Base-by-base conservation (phyloP, 495 filamentous ascomycete species). In the Aspergillus nidulans region DNA sequence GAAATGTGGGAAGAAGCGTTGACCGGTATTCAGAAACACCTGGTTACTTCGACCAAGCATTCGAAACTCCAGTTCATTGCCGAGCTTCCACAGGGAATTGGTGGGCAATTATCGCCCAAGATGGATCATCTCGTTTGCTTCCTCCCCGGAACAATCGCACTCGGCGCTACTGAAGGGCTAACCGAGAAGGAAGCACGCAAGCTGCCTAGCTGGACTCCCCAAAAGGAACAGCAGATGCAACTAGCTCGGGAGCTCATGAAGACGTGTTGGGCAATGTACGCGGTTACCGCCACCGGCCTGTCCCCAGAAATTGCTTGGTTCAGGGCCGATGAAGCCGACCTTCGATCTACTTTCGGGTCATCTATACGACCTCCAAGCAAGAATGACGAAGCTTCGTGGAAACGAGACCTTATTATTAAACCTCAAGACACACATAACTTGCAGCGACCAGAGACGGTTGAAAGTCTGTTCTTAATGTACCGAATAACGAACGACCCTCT, bases 71-170 rank as follows among this genome's bases (percentile, higher is more conserved):
- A 91, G 36, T 83, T 96, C 49, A 80, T 97, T 23, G 92, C 81
- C 30, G 94, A 98, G 67, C 84, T 89, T 15, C 92, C 90, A 0
- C 70, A 73, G 21, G 94, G 94, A 13, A 73, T 98, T 13, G 65
- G 79, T 21, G 70, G 76, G 1, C 42, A 64, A 0, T 63, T 96
- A 9, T 81, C 79, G 0, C 89, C 92, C 19, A 97, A 97, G 72
- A 97, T 97, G 94, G 94, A 97, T 63, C 94, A 98, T 67, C 77
- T 97, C 8, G 92, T 94, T 26, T 98, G 94, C 75, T 98, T 97
- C 77, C 88, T 96, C 81, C 92, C 92, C 0, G 94, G 94, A 26
- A 95, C 92, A n/a, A 92, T 97, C 59, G 94, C 92, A 0, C 82
- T 97, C 0, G 91, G 83, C 9, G 89, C 82, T 5, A 98, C 94